Base-by-base conservation (phyloP, 1,284 basidiomycete species). In the Cutaneotrichosporon cavernicola region DNA sequence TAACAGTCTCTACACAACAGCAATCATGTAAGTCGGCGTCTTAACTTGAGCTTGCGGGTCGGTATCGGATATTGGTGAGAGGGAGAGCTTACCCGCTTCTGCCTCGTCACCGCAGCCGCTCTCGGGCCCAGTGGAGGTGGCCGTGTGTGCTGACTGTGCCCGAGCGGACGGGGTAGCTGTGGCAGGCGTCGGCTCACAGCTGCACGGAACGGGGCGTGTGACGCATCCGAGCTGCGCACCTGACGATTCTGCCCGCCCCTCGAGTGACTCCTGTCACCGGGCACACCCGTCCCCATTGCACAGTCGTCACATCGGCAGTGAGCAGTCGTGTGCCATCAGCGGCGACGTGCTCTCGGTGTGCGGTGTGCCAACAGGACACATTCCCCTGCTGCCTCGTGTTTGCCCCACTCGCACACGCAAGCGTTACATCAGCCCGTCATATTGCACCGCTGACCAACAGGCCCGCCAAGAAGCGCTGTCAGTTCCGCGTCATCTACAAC, bases 401-500 rank as follows among this genome's bases (percentile, higher is more conserved):
- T 43, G 10, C 40, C 40, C 40, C 40, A 13, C 10, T 9, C 40
- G 40, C 40, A 43, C 40, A 43, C 40, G 40, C 40, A 43, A 43
- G 40, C 40, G 40, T 43, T 43, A 43, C 40, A 43, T 43, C 40
- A 16, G 40, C 40, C 40, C 22, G 32, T 14, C 46, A 38, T 38
- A n/a, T 21, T 22, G 21, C 60, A 47, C 40, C 26, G 38, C 43
- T 26, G 43, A n/a, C 55, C n/a, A 14, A 22, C 72, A 81, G 79
- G 79, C 77, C 78, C 34, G 78, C 76, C 71, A 81, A 81, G 76
- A 79, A 78, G 65, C 74, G 78, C 55, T 81, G 79, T 64, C 76
- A 77, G 66, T 79, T 72, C 72, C 72, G 72, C 38, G 77, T 80
- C 67, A 76, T 81, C 63, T 79, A 78, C 76, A 79, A 79, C 77